Conservation (phyloP, 306 rosid species). For the Dalbergia oliveri region DNA sequence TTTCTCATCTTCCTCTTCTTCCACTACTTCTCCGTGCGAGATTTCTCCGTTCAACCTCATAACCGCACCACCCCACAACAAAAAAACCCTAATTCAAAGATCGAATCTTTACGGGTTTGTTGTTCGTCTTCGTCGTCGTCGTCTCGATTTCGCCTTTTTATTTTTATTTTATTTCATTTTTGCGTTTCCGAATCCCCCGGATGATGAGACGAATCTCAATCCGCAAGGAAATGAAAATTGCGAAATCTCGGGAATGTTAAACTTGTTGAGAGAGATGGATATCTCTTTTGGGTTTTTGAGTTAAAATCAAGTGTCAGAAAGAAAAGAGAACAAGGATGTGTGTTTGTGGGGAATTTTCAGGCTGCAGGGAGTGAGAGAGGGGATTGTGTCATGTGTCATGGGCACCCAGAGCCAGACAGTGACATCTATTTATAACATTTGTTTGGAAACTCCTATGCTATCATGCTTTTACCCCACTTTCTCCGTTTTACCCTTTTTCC, state of each 20-base stretch:
- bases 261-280: neutral
- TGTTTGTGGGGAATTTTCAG: slow-evolving; percentile 46
- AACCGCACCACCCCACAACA: neutral
- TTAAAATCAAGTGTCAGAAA: neutral
- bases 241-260: slow-evolving; percentile 6
- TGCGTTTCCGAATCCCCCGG: neutral
- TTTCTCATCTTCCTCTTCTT: slow-evolving; percentile 28
- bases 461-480: neutral
- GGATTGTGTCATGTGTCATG: slow-evolving; percentile 29
- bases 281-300: neutral
- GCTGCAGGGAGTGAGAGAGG: slow-evolving; percentile 33
- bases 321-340: neutral
- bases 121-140: neutral
- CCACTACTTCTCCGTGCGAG: slow-evolving; percentile 36
- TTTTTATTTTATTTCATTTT: neutral
- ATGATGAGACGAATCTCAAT: neutral
- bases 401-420: neutral
- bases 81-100: slow-evolving; percentile 39
- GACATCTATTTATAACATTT: neutral
- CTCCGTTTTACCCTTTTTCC: too few relatives aligned
- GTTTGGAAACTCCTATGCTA: neutral
- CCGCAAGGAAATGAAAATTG: slow-evolving; percentile 18
- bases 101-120: slow-evolving; percentile 12
- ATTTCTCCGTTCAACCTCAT: slow-evolving; percentile 57
- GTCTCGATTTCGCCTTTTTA: slow-evolving; percentile 1